Evolutionary conservation across 208 protist species (phyloP), one percentile per base, ranked within the genome.

Genomic region (Naegleria fowleri): DNA sequence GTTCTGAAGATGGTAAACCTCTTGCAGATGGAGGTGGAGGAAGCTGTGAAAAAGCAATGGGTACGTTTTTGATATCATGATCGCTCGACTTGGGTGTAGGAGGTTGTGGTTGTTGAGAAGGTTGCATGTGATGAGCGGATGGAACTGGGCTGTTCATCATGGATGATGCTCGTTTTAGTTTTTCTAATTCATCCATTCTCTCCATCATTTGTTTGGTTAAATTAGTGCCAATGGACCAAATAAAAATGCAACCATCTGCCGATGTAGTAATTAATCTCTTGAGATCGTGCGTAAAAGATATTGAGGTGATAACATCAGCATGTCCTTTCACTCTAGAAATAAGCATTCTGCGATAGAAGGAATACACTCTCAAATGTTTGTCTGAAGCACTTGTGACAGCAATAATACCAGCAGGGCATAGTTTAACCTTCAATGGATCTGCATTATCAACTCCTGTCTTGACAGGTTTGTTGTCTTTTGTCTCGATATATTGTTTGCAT

Each of bases 221-320:
- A 29, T 43, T 29, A 9, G 5, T 33, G 22, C 25, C 33, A 22
- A 92, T 36, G 3, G 11, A 75, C 91, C 91, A 92, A 38, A 91
- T 48, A 75, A 92, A 92, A 15, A 92, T 91, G 90, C 91, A 92
- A 38, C 91, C 90, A 55, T 92, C 91, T 5, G 41, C 89, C 36
- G 91, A 92, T 25, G 92, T 90, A 5, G 91, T 67, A 58, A 92
- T 79, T 13, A 92, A 29, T 79, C 91, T 83, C 9, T 58, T 84
- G 6, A 91, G 33, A 51, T 92, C 90, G 36, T 5, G 40, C 19
- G 87, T 59, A 52, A 92, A 92, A 13, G 5, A 36, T n/a, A 91
- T 38, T 84, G n/a, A 29, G 29, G 91, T 92, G 9, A 92, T 59
- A 38, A 91, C 48, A 7, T 92, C 91, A 25, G 83, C 79, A 33